Conservation (phyloP, 2,329 filamentous ascomycete species). For the Cordyceps cateniannulata region DNA sequence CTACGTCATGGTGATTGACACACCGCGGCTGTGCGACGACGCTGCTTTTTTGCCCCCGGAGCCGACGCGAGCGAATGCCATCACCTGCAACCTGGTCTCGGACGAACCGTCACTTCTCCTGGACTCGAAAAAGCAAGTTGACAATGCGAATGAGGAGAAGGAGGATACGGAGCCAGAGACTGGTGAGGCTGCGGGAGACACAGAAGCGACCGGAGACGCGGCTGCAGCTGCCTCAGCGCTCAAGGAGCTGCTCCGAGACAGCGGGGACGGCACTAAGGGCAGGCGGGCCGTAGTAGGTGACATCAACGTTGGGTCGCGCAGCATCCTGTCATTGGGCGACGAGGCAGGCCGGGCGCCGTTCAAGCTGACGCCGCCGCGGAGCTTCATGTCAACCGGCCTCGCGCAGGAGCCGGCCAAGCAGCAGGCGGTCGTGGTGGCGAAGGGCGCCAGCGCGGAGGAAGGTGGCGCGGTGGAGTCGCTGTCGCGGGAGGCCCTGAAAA, state of each 20-base stretch:
- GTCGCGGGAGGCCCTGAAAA: slow-evolving; percentile 60
- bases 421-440: slow-evolving; percentile 33
- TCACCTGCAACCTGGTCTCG: slow-evolving; percentile 69
- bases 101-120: slow-evolving; percentile 14
- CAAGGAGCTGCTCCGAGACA: slow-evolving; percentile 12
- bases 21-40: slow-evolving; percentile 80
- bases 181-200: background rate
- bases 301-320: slow-evolving; percentile 45
- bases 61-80: slow-evolving; percentile 67
- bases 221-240: background rate
- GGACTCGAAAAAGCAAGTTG: slow-evolving; percentile 6
- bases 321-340: slow-evolving; percentile 38
- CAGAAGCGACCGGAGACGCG: background rate
- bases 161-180: slow-evolving; percentile 18
- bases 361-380: slow-evolving; percentile 39
- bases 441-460: slow-evolving; percentile 43
- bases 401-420: slow-evolving; percentile 21
- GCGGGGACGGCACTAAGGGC: slow-evolving; percentile 22
- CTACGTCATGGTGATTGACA: slow-evolving; percentile 90
- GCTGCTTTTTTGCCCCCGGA: slow-evolving; percentile 78
- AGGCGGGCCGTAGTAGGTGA: slow-evolving; percentile 44
- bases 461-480: slow-evolving; percentile 56
- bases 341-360: slow-evolving; percentile 41
- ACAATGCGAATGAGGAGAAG: slow-evolving; percentile 37
- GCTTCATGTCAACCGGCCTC: slow-evolving; percentile 25